Evolutionary conservation across 176 grass and related monocot genomes (phyloP).

Genomic region (Ampelocalamus luodianensis): DNA sequence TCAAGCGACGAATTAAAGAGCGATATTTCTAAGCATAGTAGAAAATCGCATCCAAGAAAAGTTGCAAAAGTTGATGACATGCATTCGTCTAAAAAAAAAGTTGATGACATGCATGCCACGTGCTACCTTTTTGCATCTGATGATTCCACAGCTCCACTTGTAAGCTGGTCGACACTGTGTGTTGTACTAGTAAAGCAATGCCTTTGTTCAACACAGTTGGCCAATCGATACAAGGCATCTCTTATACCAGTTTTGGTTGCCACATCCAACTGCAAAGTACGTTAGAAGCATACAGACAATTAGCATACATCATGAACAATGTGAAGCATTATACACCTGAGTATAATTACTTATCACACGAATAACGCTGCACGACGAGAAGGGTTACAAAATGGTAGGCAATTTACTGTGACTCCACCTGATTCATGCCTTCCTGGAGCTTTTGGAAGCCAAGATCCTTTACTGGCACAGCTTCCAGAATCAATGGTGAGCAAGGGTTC

Average conservation of each 20-base stretch:
- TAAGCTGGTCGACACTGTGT: background rate
- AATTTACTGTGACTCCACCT: constrained; percentile 46
- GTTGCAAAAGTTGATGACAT: background rate
- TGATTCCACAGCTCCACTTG: constrained; percentile 10
- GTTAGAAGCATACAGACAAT: background rate
- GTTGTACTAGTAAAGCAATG: constrained; percentile 33
- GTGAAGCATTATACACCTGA: background rate
- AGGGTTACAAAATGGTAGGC: background rate
- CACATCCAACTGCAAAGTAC: constrained; percentile 54
- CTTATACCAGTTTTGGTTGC: constrained; percentile 57
- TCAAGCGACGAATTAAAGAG: background rate
- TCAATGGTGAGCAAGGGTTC: background rate
- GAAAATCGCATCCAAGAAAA: background rate
- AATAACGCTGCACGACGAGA: background rate
- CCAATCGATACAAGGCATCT: constrained; percentile 68
- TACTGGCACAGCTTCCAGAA: constrained; percentile 30
- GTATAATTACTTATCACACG: background rate
- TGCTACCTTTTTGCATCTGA: constrained; percentile 38
- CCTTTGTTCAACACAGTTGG: constrained; percentile 54
- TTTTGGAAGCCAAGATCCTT: constrained; percentile 56
- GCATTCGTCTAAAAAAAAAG: background rate
- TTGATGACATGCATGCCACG: background rate
- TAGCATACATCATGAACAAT: constrained; percentile 2
- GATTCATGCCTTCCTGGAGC: constrained; percentile 61
- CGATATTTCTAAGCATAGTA: background rate